Conservation (phyloP, 2,329 filamentous ascomycete species). For the Fusarium tricinctum region DNA sequence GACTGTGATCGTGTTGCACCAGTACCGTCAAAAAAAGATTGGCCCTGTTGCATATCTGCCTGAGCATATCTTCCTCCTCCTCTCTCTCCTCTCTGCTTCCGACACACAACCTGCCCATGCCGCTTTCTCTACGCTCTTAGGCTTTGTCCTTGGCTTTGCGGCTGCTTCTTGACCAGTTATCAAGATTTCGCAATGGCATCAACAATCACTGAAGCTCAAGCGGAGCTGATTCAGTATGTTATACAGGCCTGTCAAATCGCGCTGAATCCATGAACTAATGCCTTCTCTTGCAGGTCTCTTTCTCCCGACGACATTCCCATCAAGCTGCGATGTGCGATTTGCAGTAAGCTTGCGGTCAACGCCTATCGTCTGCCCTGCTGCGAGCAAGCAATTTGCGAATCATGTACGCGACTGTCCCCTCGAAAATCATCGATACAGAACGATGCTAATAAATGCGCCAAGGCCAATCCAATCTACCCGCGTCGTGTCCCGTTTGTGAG, state of each 20-base stretch:
- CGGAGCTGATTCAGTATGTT: constrained; percentile 69
- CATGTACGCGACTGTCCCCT: constrained; percentile 67
- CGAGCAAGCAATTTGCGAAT: constrained; percentile 93
- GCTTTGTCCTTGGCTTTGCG: constrained; percentile 39
- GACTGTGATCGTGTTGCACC: constrained; percentile 28
- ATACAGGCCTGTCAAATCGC: constrained; percentile 6
- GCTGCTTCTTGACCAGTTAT: constrained; percentile 34
- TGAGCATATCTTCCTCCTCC: constrained; percentile 26
- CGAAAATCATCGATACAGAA: background rate
- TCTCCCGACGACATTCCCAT: constrained; percentile 90
- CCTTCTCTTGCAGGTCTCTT: constrained; percentile 72
- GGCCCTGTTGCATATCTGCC: constrained; percentile 29
- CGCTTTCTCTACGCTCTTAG: constrained; percentile 43
- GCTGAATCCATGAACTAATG: constrained; percentile 23
- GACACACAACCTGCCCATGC: constrained; percentile 43
- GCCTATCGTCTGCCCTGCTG: constrained; percentile 94
- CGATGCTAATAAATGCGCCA: constrained; percentile 33
- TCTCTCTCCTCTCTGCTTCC: constrained; percentile 9
- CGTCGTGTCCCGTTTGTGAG: constrained; percentile 91
- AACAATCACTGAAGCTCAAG: constrained; percentile 64
- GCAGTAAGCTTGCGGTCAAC: constrained; percentile 90
- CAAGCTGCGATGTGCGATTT: constrained; percentile 94
- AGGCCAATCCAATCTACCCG: constrained; percentile 82
- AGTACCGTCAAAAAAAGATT: constrained; percentile 29
- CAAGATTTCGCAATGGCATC: constrained; percentile 52